These are phyloP conservation scores for Arachis hypogaea DNA, from an alignment of 306 rosid genomes.

Conservation along the genomic window DNA sequence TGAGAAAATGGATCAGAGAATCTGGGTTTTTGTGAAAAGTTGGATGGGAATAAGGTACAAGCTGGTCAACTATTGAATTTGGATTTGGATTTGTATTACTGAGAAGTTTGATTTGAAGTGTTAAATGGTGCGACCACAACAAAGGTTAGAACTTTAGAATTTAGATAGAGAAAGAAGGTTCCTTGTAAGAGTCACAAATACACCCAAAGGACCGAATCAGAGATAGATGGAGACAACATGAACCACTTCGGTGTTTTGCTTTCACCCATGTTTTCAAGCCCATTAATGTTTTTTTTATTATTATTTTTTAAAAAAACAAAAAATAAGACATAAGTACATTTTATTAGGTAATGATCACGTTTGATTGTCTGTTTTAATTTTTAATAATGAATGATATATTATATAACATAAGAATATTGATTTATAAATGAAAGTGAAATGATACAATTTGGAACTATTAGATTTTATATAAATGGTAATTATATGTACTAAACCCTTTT, in stretches of 20 bases:
- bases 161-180: neutral
- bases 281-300: neutral
- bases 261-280: neutral
- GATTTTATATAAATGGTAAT: no score
- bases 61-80: conserved; percentile 48
- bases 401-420: no score
- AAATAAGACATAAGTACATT: no score
- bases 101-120: neutral
- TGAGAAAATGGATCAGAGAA: conserved; percentile 23
- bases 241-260: neutral
- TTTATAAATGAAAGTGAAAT: no score
- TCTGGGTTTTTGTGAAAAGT: neutral
- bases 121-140: neutral
- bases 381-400: no score
- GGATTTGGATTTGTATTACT: neutral
- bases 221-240: conserved; percentile 7
- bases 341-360: no score
- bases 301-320: no score
- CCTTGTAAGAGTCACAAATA: neutral
- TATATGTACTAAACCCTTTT: no score
- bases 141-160: neutral
- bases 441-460: no score
- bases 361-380: no score
- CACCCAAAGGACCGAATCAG: neutral
- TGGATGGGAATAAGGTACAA: neutral